These are phyloP conservation scores for Annulohypoxylon stygium DNA, from an alignment of 495 filamentous ascomycete genomes.

Conservation along the genomic window DNA sequence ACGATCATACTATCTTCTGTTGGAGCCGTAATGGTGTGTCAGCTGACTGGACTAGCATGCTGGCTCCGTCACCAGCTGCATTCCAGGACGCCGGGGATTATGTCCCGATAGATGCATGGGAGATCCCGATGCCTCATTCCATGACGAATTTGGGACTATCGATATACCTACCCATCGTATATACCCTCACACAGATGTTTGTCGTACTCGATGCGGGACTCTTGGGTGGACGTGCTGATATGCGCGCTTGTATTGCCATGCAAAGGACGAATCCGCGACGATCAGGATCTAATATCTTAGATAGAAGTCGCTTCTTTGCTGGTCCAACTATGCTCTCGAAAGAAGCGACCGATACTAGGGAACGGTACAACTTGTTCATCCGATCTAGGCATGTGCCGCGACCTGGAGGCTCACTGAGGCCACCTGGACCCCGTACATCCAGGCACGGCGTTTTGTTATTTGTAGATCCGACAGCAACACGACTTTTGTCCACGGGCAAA, in stretches of 20 bases:
- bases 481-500: slow-evolving; percentile 22
- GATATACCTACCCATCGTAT: slow-evolving; percentile 26
- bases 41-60: slow-evolving; percentile 25
- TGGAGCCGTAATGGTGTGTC: slow-evolving; percentile 30
- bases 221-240: not conserved
- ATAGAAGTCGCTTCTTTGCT: slow-evolving; percentile 9
- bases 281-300: slow-evolving; percentile 29
- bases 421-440: not conserved
- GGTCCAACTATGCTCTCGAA: slow-evolving; percentile 18
- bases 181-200: slow-evolving; percentile 27
- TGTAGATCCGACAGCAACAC: slow-evolving; percentile 26
- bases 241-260: slow-evolving; percentile 31
- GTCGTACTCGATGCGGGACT: slow-evolving; percentile 26
- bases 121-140: slow-evolving; percentile 18
- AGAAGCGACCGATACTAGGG: slow-evolving; percentile 31
- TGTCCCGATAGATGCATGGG: slow-evolving; percentile 20
- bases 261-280: slow-evolving; percentile 25
- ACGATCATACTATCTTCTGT: slow-evolving; percentile 48
- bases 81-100: slow-evolving; percentile 20
- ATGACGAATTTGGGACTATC: slow-evolving; percentile 36
- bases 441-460: slow-evolving; percentile 29
- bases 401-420: not conserved
- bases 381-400: slow-evolving; percentile 8
- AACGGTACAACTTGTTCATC: slow-evolving; percentile 32
- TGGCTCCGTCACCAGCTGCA: slow-evolving; percentile 26